Evolutionary conservation across 2,329 filamentous ascomycete species (phyloP).

Genomic region (Phaeomoniella chlamydospora): DNA sequence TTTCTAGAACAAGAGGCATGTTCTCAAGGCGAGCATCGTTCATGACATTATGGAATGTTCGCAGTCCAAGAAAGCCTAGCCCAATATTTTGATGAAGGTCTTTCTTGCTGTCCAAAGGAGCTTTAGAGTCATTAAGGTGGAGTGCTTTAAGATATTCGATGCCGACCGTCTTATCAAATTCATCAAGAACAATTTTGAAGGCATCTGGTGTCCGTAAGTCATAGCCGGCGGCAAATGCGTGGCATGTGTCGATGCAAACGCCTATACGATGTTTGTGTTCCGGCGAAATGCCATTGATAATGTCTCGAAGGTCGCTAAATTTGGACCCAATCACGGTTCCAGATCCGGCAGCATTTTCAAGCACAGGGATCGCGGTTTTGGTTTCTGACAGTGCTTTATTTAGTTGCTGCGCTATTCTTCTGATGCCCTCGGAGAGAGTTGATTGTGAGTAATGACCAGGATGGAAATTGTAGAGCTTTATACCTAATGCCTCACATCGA

Average conservation of each 20-base stretch:
- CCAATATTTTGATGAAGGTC: conserved; percentile 96
- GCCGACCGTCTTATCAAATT: conserved; percentile 69
- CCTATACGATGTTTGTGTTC: conserved; percentile 74
- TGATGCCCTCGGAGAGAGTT: conserved; percentile 54
- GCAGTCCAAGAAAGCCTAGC: conserved; percentile 79
- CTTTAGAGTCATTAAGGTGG: conserved; percentile 93
- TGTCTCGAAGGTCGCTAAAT: conserved; percentile 75
- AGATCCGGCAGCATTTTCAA: conserved; percentile 90
- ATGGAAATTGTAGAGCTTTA: conserved; percentile 94
- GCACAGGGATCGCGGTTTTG: conserved; percentile 59
- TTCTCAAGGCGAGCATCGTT: conserved; percentile 64
- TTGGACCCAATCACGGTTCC: conserved; percentile 76
- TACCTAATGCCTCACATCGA: conserved; percentile 74
- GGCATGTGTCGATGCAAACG: conserved; percentile 93
- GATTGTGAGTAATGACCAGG: conserved; percentile 68
- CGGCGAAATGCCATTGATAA: conserved; percentile 56
- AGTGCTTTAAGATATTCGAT: conserved; percentile 67
- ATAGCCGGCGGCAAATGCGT: conserved; percentile 88
- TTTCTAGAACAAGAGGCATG: conserved; percentile 87
- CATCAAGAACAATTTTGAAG: conserved; percentile 57
- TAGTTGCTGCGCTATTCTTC: conserved; percentile 65
- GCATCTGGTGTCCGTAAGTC: conserved; percentile 64
- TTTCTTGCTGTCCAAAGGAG: conserved; percentile 63
- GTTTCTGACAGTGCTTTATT: conserved; percentile 72
- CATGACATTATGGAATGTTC: conserved; percentile 81